Percentiles rank a stretch among this genome's conserved stretches.
Conservation (phyloP, 75 land plant species). For the Pinus tabuliformis region DNA sequence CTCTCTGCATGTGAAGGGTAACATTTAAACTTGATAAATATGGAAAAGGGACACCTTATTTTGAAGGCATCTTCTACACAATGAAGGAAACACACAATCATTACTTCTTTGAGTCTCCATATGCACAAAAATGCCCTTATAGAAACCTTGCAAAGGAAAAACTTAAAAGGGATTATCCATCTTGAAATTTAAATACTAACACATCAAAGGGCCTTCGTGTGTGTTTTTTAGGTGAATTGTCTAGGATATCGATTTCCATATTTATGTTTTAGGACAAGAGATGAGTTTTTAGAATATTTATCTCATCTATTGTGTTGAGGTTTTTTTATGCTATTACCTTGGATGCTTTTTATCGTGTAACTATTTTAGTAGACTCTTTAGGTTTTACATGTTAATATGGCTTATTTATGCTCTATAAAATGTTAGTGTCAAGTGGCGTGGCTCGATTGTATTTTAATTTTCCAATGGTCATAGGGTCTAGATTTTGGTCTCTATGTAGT, state of each 20-base stretch:
- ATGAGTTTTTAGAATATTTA: not conserved
- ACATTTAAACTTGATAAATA: no score
- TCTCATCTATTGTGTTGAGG: not conserved
- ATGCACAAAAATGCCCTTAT: no score
- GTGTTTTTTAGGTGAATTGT: not conserved
- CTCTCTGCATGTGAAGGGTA: no score
- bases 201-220: not conserved
- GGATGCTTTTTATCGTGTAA: no score
- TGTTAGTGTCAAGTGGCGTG: not conserved
- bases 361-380: no score
- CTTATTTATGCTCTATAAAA: not conserved
- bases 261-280: no score
- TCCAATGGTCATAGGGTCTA: not conserved
- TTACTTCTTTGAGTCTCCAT: no score
- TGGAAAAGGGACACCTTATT: no score
- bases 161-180: not conserved
- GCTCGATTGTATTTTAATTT: constrained; percentile 4
- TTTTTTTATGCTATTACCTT: not conserved
- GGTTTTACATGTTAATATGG: not conserved
- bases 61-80: no score
- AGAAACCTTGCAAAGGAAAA: no score
- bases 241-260: not conserved
- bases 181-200: not conserved
- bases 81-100: no score
- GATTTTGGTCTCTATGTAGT: not conserved